Percentiles rank a stretch among this genome's conserved stretches.
Evolutionary conservation across 2,329 filamentous ascomycete species (phyloP).

Genomic region (Pseudohalonectria lignicola): DNA sequence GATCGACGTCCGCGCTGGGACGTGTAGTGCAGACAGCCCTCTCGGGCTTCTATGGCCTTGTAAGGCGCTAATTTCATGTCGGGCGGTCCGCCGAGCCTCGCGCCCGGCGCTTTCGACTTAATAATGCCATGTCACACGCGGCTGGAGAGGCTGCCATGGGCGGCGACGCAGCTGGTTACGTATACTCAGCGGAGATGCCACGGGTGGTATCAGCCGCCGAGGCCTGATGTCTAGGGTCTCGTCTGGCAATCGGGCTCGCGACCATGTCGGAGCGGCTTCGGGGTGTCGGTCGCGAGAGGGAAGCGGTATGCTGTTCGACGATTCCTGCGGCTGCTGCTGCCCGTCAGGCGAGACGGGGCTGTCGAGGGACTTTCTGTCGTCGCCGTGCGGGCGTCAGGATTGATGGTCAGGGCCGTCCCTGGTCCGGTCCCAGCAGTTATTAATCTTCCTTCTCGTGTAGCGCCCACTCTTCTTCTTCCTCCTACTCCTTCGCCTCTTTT

Average conservation of each 20-base stretch:
- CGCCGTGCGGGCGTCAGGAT: background rate
- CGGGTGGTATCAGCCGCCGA: background rate
- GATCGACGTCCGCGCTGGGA: background rate
- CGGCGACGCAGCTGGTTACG: no score
- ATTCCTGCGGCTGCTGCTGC: background rate
- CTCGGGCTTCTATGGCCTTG: background rate
- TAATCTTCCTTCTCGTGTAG: background rate
- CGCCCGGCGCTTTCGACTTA: no score
- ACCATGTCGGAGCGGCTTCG: background rate
- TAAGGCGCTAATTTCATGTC: background rate
- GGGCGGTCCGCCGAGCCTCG: no score
- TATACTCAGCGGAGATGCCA: no score
- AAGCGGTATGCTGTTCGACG: background rate
- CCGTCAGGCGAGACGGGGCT: background rate
- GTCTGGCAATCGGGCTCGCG: no score
- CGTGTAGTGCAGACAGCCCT: background rate
- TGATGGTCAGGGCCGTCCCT: background rate
- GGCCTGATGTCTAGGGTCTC: background rate
- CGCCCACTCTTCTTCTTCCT: background rate
- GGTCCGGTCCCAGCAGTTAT: background rate
- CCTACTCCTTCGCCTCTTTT: background rate
- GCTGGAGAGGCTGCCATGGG: background rate
- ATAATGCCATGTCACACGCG: no score
- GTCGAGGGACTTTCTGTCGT: background rate
- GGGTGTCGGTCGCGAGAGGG: background rate